A percentile compares a stretch with the other conserved stretches of the same genome.
phyloP scores from a whole-genome alignment of 2,329 filamentous ascomycete genomes.

The Fusarium haematococcum region DNA sequence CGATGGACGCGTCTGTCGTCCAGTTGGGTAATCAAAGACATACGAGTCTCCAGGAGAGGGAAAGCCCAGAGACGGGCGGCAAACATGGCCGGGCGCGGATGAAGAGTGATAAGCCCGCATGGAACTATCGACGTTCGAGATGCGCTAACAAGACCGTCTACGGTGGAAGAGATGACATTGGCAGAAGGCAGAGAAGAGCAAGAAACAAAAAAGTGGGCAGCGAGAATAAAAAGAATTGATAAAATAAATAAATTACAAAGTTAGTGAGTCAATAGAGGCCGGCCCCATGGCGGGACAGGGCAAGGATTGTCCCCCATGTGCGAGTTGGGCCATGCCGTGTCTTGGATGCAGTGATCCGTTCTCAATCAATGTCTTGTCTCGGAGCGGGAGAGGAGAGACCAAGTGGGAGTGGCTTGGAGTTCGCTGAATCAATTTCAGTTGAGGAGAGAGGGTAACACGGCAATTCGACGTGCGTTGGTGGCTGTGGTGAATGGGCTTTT shows the following conservation, averaged over 20 bases:
- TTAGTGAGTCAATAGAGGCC: background rate
- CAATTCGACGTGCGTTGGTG: background rate
- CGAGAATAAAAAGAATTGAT: background rate
- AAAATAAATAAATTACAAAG: background rate
- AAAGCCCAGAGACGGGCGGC: background rate
- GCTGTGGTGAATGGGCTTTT: background rate
- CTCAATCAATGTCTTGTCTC: slow-evolving; percentile 17
- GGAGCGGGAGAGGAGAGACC: slow-evolving; percentile 10
- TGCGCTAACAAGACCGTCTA: slow-evolving; percentile 23
- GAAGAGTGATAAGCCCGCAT: slow-evolving; percentile 26
- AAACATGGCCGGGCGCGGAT: slow-evolving; percentile 1
- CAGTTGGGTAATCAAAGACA: background rate
- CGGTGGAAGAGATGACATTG: slow-evolving; percentile 15
- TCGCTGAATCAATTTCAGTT: slow-evolving; percentile 23
- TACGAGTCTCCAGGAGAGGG: background rate
- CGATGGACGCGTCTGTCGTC: background rate
- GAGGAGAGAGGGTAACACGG: slow-evolving; percentile 9
- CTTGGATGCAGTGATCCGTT: background rate
- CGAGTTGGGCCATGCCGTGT: background rate
- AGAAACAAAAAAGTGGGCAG: slow-evolving; percentile 13
- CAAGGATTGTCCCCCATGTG: background rate
- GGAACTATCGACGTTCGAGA: slow-evolving; percentile 19
- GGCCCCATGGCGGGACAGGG: background rate
- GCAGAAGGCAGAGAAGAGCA: background rate
- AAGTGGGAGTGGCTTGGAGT: slow-evolving; percentile 7